Evolutionary conservation across 2,329 filamentous ascomycete genomes (phyloP), one percentile per base, ranked within the genome.

Genomic region (Colletotrichum sp.): DNA sequence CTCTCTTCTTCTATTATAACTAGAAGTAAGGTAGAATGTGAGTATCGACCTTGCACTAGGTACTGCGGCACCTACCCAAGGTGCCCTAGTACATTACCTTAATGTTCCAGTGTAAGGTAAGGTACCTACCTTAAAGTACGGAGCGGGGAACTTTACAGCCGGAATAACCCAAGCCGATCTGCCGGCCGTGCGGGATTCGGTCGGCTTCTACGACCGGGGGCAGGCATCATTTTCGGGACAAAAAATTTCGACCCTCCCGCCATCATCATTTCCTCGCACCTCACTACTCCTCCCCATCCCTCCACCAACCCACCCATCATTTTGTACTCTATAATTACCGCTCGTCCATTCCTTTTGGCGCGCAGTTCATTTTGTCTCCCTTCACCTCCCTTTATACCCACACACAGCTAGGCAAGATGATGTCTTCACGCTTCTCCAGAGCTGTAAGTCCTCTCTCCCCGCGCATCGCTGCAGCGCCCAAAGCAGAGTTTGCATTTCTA

Each of bases 361-460:
- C 28, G 69, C 69, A 67, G 76, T 76, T 74, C 52, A 34, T 52
- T 67, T 75, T 77, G 77, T 77, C 81, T 79, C 74, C 77, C 79
- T 78, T 77, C 76, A 80, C 79, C 81, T 79, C 76, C 71, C 72
- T 70, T 80, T 81, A 81, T 78, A 81, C 79, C 78, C 79, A 77
- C 72, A 75, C 39, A 71, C 18, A 71, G 69, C 52, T 71, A 77
- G 67, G 83, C 88, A 93, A 87, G 85, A 95, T 95, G 94, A 86
- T 95, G 88, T 89, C 93, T 84, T 91, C 93, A 82, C 92, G 92
- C 86, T 88, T 95, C 82, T 91, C 92, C 83, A 92, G 93, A 90
- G 93, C 93, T 91, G 94, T 95, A 92, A 89, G 93, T 73, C 30
- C 92, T 62, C 79, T 59, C 69, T 52, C 55, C 32, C 28, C 32